Percentiles rank a stretch among this genome's conserved stretches.
Evolutionary conservation across 768 basidiomycete species (phyloP).

Genomic region (Auriscalpium vulgare): DNA sequence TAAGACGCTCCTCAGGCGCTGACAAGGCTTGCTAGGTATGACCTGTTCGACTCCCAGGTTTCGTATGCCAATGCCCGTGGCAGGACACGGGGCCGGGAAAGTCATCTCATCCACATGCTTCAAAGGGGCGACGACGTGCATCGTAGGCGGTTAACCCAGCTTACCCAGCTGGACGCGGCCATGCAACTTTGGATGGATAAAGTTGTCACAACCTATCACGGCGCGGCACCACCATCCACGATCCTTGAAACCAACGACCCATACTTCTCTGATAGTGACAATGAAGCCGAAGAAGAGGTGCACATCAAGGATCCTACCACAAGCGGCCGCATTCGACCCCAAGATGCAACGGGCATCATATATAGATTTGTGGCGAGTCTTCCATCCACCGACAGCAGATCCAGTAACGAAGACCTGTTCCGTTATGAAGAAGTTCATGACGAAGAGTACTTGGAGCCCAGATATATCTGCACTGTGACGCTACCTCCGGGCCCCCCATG

Average conservation of each 20-base stretch:
- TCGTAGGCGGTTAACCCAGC: conserved; percentile 40
- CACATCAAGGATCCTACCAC: conserved; percentile 58
- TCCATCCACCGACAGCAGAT: background rate
- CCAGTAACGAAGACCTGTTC: conserved; percentile 20
- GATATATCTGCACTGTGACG: conserved; percentile 41
- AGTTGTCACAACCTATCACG: conserved; percentile 29
- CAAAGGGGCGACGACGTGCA: conserved; percentile 52
- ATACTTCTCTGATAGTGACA: conserved; percentile 43
- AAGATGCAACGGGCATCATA: conserved; percentile 49
- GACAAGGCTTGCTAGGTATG: conserved; percentile 34
- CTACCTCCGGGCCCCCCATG: conserved; percentile 38
- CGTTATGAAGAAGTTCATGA: conserved; percentile 27
- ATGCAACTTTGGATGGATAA: conserved; percentile 45
- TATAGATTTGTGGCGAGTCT: conserved; percentile 37
- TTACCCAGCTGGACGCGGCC: conserved; percentile 30
- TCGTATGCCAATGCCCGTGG: conserved; percentile 50
- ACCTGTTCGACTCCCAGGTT: conserved; percentile 54
- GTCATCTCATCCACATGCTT: conserved; percentile 55
- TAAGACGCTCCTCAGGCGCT: background rate
- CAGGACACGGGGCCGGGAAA: conserved; percentile 36
- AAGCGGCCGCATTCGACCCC: conserved; percentile 47
- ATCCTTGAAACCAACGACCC: conserved; percentile 32
- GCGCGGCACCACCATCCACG: conserved; percentile 38
- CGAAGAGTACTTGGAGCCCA: conserved; percentile 17
- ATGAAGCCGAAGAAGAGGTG: conserved; percentile 31